Percentiles rank a stretch among this genome's conserved stretches.
phyloP scores from a whole-genome alignment of 805 yeast species.

The Sugiyamaella mastotermitis region DNA sequence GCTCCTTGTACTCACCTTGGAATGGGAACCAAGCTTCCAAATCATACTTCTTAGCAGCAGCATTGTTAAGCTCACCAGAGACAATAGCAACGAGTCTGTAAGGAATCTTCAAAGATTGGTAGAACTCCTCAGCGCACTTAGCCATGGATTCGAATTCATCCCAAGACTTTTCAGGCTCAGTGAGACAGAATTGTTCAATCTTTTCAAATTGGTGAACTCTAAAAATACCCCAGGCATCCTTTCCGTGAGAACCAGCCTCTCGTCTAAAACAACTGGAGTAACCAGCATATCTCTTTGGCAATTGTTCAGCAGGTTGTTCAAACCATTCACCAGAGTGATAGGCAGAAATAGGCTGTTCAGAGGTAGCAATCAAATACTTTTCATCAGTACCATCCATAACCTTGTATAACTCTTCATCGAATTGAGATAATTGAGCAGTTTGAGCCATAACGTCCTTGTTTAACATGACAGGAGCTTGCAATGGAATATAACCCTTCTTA shows the following conservation, averaged over 20 bases:
- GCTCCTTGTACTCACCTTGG: constrained; percentile 97
- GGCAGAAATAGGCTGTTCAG: constrained; percentile 98
- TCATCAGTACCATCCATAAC: constrained; percentile 97
- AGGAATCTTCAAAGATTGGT: constrained; percentile 85
- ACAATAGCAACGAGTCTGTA: constrained; percentile 97
- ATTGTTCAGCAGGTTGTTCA: constrained; percentile 93
- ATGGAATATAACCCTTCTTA: constrained; percentile 72
- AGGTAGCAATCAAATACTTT: constrained; percentile 95
- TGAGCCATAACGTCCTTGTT: constrained; percentile 99
- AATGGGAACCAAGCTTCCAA: constrained; percentile 99
- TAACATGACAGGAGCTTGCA: constrained; percentile 99
- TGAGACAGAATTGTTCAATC: constrained; percentile 90
- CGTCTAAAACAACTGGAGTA: constrained; percentile 98
- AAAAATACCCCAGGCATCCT: constrained; percentile 99
- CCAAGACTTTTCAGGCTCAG: constrained; percentile 99
- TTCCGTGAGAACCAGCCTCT: constrained; percentile 99
- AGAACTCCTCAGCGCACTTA: constrained; percentile 82
- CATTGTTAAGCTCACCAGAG: constrained; percentile 96
- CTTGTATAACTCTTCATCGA: constrained; percentile 96
- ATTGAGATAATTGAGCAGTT: constrained; percentile 96
- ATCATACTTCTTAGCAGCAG: constrained; percentile 98
- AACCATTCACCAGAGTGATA: constrained; percentile 98
- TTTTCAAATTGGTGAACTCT: constrained; percentile 98
- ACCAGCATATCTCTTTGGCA: constrained; percentile 96
- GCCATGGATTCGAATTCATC: constrained; percentile 96